Base-by-base conservation (phyloP, 169 alveolate species). In the Cyclospora cayetanensis region DNA sequence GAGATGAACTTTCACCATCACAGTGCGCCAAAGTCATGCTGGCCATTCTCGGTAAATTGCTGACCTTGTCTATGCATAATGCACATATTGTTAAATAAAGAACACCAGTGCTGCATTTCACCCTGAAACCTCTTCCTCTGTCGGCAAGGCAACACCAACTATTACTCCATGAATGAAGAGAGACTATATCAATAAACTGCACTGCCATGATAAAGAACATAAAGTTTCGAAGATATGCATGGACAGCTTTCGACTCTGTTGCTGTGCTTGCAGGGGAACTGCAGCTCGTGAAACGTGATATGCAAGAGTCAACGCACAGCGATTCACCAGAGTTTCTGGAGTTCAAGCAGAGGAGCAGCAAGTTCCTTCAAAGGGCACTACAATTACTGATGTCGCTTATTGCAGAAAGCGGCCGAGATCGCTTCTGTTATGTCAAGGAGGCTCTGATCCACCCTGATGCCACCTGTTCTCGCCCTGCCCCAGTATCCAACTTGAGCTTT, bases 371-470 rank as follows among this genome's bases (percentile, higher is more conserved):
- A n/a, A 80, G 53, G 55, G 74, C 76, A 52, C n/a, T 34, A 37
- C 74, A 50, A 5, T 15, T 80, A 42, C 74, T 80, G 39, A 25
- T 80, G 55, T 80, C 90, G 4, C 90, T 90, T 27, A 74, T 90
- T 35, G 87, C 76, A 18, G 93, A 90, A 77, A 52, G 90, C 25
- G 93, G 93, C 37, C 53, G 93, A 34, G 93, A 90, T 34, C 66
- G 93, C 9, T 77, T 90, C 74, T 74, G 90, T 22, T 90, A 90
- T 31, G 76, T 90, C 29, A 90, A 90, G 43, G 93, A 90, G 41
- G 89, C 93, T 25, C 41, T 90, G 20, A 74, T 74, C 31, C 89
- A 74, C 43, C 93, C 93, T 7, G 86, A 83, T 39, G 90, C 93
- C 52, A 77, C 93, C n/a, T 65, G 90, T 42, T 35, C 93, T 1